Percentiles rank a stretch among this genome's conserved stretches.
These are phyloP conservation scores for Penicillium bovifimosum DNA, from an alignment of 495 filamentous ascomycete genomes.

Conservation along the genomic window DNA sequence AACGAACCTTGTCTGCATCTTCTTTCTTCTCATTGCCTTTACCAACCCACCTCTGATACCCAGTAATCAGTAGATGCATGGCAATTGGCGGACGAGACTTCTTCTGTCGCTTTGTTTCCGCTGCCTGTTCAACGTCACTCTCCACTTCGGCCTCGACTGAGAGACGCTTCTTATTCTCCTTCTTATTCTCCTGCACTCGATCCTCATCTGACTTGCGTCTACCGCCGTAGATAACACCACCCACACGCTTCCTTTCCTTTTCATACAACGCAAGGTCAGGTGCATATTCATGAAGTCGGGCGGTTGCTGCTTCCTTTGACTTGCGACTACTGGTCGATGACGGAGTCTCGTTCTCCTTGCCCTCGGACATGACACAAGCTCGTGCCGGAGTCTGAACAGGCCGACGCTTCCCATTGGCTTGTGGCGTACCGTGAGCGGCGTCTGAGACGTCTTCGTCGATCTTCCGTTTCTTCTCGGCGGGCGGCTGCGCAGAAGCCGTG, in stretches of 20 bases:
- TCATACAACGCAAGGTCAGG: conserved; percentile 84
- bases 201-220: conserved; percentile 49
- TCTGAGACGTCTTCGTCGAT: conserved; percentile 11
- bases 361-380: conserved; percentile 39
- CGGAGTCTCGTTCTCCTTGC: conserved; percentile 85
- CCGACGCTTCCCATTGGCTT: conserved; percentile 26
- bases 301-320: conserved; percentile 77
- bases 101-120: conserved; percentile 57
- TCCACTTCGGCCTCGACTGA: conserved; percentile 40
- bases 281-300: conserved; percentile 67
- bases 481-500: conserved; percentile 17
- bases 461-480: conserved; percentile 16
- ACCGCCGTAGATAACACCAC: conserved; percentile 75
- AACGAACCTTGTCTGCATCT: conserved; percentile 72
- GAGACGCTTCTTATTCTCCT: conserved; percentile 34
- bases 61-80: conserved; percentile 72
- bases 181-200: conserved; percentile 30
- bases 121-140: conserved; percentile 50
- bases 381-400: conserved; percentile 44
- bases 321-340: conserved; percentile 72
- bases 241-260: conserved; percentile 85
- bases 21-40: conserved; percentile 62
- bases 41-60: conserved; percentile 70
- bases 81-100: conserved; percentile 53
- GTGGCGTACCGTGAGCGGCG: conserved; percentile 25